Evolutionary conservation across 1,284 basidiomycete genomes (phyloP), one percentile per base, ranked within the genome.

Genomic region (Singerocomus rubriflavus): DNA sequence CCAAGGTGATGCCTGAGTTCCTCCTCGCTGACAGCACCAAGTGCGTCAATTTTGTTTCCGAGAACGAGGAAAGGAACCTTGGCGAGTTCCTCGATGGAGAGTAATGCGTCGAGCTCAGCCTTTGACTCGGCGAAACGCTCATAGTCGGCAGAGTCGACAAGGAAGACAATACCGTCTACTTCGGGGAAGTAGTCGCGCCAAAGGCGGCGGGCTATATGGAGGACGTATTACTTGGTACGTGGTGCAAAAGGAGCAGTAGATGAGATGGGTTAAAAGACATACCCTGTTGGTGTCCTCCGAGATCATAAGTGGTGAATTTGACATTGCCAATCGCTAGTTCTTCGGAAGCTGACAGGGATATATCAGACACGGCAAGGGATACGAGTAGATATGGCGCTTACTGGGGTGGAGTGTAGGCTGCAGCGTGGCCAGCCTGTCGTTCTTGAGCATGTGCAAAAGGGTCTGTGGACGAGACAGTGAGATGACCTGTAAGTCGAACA

Each of bases 151-250:
- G 86, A 89, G 77, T 99, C 97, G 57, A 99, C 96, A 52, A 99
- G 80, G 83, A 99, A 99, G 67, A 99, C 86, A 63, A 99, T 98
- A 31, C 93, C 97, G 67, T 99, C 94, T 39, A 99, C 97, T 73
- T 99, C 97, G 50, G 97, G 96, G 86, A 99, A 99, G 78, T 99
- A 99, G 73, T 99, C 96, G 58, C 93, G 88, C 97, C 97, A 99
- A 68, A 99, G 87, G 63, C 97, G 91, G 63, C 97, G 94, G 49
- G 97, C 95, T 93, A 41, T n/a, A 35, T 31, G 58, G 31, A 47
- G 51, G 49, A 26, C 35, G 48, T 51, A 49, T 39, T 29, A 40
- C 46, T 30, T 50, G 25, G 51, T 40, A 55, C 17, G 26, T 36
- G 32, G 42, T 13, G 39, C 14, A 25, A 32, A 34, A 42, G 31